These are phyloP conservation scores for Canna indica DNA, from an alignment of 176 grass and related monocot genomes.

Conservation along the genomic window DNA sequence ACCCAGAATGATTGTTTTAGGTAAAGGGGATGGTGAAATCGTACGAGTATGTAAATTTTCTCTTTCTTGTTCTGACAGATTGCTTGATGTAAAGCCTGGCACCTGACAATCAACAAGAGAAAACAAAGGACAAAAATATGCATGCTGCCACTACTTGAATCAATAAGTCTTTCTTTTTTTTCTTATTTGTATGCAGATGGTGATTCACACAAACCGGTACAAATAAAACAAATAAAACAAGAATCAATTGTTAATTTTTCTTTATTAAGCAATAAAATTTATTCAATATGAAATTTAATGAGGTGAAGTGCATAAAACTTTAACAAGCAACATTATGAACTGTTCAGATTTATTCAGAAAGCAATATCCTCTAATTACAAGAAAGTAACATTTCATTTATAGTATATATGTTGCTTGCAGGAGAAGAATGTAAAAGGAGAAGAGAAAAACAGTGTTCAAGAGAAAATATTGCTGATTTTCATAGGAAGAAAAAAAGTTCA, in stretches of 20 bases:
- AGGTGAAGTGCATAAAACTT: not conserved
- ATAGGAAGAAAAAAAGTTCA: not conserved
- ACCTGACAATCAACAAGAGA: conserved; percentile 35
- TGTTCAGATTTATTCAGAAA: not conserved
- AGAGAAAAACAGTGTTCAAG: not conserved
- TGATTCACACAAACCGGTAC: not conserved
- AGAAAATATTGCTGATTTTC: not conserved
- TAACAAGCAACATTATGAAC: not conserved
- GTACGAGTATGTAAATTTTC: conserved; percentile 14
- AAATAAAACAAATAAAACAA: not conserved
- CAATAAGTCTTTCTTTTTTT: not conserved
- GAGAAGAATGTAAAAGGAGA: not conserved
- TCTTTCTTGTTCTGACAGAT: conserved; percentile 20
- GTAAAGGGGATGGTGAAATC: conserved; percentile 17
- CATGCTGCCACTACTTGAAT: not conserved
- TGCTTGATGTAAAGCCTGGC: conserved; percentile 18
- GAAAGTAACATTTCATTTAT: not conserved
- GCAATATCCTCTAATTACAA: not conserved
- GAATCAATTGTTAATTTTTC: not conserved
- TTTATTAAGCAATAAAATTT: not conserved
- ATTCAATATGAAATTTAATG: not conserved
- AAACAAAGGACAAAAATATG: not conserved
- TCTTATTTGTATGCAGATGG: not conserved
- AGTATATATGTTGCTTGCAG: not conserved
- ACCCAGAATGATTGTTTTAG: conserved; percentile 54